Evolutionary conservation across 2,329 filamentous ascomycete genomes (phyloP).

Genomic region (Arthroderma uncinatum): DNA sequence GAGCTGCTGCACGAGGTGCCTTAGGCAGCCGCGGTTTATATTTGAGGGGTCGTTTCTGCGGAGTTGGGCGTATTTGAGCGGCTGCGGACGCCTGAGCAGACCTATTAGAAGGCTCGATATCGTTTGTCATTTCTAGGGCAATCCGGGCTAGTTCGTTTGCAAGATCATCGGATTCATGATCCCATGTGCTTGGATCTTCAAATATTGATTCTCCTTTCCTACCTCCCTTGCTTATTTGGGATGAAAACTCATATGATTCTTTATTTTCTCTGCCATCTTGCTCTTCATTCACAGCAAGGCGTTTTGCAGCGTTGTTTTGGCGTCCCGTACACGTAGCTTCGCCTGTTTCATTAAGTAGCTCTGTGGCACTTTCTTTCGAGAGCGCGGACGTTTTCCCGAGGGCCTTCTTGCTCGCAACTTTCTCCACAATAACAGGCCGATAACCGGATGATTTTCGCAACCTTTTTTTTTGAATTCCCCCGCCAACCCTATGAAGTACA

Average conservation of each 20-base stretch:
- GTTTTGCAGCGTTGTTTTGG: constrained; percentile 23
- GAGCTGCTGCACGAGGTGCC: constrained; percentile 5
- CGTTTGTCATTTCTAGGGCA: constrained; percentile 32
- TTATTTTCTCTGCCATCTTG: constrained; percentile 31
- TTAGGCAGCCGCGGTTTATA: constrained; percentile 27
- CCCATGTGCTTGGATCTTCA: constrained; percentile 30
- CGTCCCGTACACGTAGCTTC: neutral
- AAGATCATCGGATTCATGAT: constrained; percentile 34
- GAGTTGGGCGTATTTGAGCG: constrained; percentile 8
- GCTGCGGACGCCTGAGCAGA: neutral
- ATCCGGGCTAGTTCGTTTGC: constrained; percentile 34
- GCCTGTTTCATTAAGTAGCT: neutral
- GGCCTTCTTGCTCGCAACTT: constrained; percentile 21
- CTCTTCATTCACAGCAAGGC: constrained; percentile 32
- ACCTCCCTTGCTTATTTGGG: neutral
- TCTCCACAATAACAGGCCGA: constrained; percentile 33
- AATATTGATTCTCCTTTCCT: constrained; percentile 27
- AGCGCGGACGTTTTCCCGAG: neutral
- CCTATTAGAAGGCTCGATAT: constrained; percentile 10
- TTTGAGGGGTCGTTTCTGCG: constrained; percentile 25
- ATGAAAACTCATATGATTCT: constrained; percentile 9
- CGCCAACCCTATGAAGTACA: constrained; percentile 20
- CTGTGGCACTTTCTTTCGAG: neutral
- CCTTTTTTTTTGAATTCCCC: constrained; percentile 29
- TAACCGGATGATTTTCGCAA: constrained; percentile 17